Evolutionary conservation across 2,329 filamentous ascomycete species (phyloP).

Genomic region (Pseudocercospora fuligena): DNA sequence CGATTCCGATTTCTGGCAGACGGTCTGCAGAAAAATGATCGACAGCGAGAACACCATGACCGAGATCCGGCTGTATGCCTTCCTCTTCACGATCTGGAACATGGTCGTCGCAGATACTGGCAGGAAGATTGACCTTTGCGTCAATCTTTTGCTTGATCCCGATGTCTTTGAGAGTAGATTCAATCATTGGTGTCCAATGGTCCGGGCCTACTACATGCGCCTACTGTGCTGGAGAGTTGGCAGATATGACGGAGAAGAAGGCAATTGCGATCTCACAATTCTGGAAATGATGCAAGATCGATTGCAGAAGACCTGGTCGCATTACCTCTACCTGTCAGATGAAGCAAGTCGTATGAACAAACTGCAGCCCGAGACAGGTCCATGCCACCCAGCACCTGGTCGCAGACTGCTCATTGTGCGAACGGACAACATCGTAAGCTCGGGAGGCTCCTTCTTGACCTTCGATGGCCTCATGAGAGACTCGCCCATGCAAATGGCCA

Average conservation of each 20-base stretch:
- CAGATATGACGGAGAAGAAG: slow-evolving; percentile 69
- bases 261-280: slow-evolving; percentile 52
- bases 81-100: slow-evolving; percentile 81
- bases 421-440: slow-evolving; percentile 68
- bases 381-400: slow-evolving; percentile 83
- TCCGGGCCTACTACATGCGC: slow-evolving; percentile 89
- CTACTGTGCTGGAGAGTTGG: slow-evolving; percentile 88
- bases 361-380: slow-evolving; percentile 72
- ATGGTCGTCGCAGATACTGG: slow-evolving; percentile 67
- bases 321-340: slow-evolving; percentile 76
- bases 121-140: slow-evolving; percentile 72
- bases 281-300: slow-evolving; percentile 70
- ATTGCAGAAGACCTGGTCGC: slow-evolving; percentile 74
- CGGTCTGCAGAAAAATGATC: slow-evolving; percentile 78
- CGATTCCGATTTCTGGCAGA: slow-evolving; percentile 85
- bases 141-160: slow-evolving; percentile 75
- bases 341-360: slow-evolving; percentile 63
- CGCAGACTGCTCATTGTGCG: slow-evolving; percentile 88
- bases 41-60: slow-evolving; percentile 87
- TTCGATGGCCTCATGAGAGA: slow-evolving; percentile 64
- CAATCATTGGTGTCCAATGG: slow-evolving; percentile 95
- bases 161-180: slow-evolving; percentile 80
- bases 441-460: slow-evolving; percentile 62
- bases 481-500: slow-evolving; percentile 37
- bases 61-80: slow-evolving; percentile 81